phyloP scores from a whole-genome alignment of 352 stramenopile genomes.

The Lagenidium giganteum region DNA sequence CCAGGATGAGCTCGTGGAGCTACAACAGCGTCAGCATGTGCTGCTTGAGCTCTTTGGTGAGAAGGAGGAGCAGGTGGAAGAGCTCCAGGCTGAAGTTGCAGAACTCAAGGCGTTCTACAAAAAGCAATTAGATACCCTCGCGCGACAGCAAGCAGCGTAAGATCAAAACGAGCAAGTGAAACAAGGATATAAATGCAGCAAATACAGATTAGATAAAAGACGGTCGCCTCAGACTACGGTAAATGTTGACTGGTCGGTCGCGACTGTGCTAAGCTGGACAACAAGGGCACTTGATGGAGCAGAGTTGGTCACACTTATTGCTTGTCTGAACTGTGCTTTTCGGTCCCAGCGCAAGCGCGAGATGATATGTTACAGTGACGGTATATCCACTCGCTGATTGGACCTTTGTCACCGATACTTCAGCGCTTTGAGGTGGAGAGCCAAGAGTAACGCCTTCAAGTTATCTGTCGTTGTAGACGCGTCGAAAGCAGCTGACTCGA shows the following conservation, averaged over 20 bases:
- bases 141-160: slow-evolving; percentile 41
- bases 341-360: slow-evolving; percentile 3
- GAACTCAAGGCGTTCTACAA: slow-evolving; percentile 79
- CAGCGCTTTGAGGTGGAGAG: slow-evolving; percentile 6
- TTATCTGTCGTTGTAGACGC: slow-evolving; percentile 2
- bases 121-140: slow-evolving; percentile 69
- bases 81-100: slow-evolving; percentile 67
- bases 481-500: slow-evolving; percentile 5
- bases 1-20: slow-evolving; percentile 38
- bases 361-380: neutral
- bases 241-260: neutral
- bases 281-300: no score
- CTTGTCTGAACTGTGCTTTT: neutral
- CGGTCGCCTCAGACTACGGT: neutral
- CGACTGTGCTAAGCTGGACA: neutral
- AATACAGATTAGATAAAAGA: neutral
- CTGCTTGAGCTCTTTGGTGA: slow-evolving; percentile 80
- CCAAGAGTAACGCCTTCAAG: slow-evolving; percentile 2
- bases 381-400: neutral
- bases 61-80: slow-evolving; percentile 83
- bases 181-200: slow-evolving; percentile 3
- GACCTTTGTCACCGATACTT: neutral
- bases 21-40: slow-evolving; percentile 77
- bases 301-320: no score
- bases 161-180: slow-evolving; percentile 26